Conservation (phyloP, 2,329 filamentous ascomycete genomes). For the Macrophomina tecta region DNA sequence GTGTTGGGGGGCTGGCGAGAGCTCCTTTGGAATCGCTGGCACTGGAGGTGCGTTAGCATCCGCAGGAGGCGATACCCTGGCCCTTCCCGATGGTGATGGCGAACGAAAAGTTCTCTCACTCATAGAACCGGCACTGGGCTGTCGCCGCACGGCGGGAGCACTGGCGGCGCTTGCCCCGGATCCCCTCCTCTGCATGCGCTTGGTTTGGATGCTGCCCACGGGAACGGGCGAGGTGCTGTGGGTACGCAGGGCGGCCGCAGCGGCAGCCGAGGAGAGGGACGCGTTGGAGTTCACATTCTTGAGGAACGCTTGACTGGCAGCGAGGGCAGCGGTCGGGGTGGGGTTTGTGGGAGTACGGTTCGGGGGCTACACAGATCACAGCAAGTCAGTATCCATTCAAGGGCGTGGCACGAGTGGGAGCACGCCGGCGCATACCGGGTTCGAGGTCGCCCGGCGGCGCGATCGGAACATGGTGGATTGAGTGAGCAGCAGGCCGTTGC, state of each 20-base stretch:
- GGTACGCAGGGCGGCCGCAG: conserved; percentile 81
- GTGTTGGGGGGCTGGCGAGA: conserved; percentile 39
- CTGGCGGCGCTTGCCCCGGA: conserved; percentile 62
- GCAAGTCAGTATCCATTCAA: conserved; percentile 26
- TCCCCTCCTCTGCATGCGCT: conserved; percentile 76
- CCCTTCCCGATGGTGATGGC: conserved; percentile 58
- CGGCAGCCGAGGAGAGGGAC: conserved; percentile 81
- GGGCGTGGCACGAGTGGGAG: conserved; percentile 14
- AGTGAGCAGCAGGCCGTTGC: background rate
- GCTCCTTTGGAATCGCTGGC: conserved; percentile 69
- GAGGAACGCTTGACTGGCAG: conserved; percentile 81
- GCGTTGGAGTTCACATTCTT: conserved; percentile 67
- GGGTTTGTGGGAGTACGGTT: conserved; percentile 44
- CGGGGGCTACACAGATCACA: conserved; percentile 39
- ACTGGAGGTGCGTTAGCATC: conserved; percentile 69
- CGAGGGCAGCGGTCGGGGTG: conserved; percentile 76
- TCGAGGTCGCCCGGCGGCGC: conserved; percentile 41
- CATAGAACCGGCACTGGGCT: conserved; percentile 81
- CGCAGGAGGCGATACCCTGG: conserved; percentile 28
- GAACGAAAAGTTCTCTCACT: conserved; percentile 85
- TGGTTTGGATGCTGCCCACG: conserved; percentile 84
- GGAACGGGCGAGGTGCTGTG: conserved; percentile 78
- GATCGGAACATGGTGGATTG: conserved; percentile 38
- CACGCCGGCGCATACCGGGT: conserved; percentile 42
- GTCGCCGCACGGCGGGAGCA: conserved; percentile 44